Base-by-base conservation (phyloP, 768 basidiomycete genomes). In the Collybia sordida region DNA sequence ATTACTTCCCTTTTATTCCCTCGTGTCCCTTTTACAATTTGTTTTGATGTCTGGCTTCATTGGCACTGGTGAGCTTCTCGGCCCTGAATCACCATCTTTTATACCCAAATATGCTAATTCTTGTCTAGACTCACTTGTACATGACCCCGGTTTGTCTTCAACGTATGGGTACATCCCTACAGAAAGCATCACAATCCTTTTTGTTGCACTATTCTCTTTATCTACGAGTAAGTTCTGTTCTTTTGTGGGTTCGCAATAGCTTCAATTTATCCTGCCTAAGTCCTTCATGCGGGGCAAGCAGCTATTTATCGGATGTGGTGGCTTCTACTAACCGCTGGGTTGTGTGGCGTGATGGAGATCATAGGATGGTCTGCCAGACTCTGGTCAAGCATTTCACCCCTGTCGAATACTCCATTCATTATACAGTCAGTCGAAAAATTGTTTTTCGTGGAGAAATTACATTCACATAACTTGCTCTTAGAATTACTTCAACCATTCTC, bases 361-460 rank as follows among this genome's bases (percentile, higher is more conserved):
- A 42, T 78, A 1, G 82, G 82, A 0, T 85, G 83, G 83, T 57
- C 62, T n/a, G 82, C 67, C 0, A 61, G 82, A 11, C 55, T 81
- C 3, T 83, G 79, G 81, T 79, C 75, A 1, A 73, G 67, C 35
- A 61, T 57, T 42, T 57, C 54, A 12, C 66, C 68, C 1, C 45
- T 49, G 0, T 14, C 54, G 4, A 18, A 31, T 6, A 53, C 50
- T 4, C 64, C 73, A 0, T 76, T 68, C 56, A 52, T 67, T 41
- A 73, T 74, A 36, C 72, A 75, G 75, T 78, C 14, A 28, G 44
- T 23, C 22, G 21, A 2, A 50, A 14, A 44, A 12, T 28, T 37
- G 8, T 18, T 23, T 5, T 24, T 50, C 31, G 40, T 36, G 6
- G 22, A 8, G 39, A 11, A 34, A 35, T 36, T 27, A 24, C 12